These are phyloP conservation scores for Camelina laxa DNA, from an alignment of 345 rosid genomes.

Conservation along the genomic window DNA sequence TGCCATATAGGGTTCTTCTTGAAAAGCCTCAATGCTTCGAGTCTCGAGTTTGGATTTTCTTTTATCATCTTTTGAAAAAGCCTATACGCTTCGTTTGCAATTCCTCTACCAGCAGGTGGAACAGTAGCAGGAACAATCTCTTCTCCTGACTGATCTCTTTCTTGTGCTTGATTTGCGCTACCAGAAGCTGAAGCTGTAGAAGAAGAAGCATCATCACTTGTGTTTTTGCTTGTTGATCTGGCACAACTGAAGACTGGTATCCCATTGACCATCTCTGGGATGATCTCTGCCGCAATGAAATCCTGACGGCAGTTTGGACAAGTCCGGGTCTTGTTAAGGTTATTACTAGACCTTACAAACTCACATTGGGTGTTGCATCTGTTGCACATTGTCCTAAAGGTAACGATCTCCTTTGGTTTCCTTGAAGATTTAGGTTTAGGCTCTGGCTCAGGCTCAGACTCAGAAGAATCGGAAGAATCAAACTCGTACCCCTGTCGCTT, in stretches of 20 bases:
- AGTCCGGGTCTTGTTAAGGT: constrained; percentile 64
- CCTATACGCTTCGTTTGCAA: neutral
- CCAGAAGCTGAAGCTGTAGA: constrained; percentile 34
- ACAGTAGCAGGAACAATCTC: constrained; percentile 13
- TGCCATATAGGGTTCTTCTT: constrained; percentile 38
- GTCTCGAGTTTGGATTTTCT: too few species aligned
- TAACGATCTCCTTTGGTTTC: neutral
- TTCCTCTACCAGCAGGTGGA: constrained; percentile 19
- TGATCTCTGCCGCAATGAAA: constrained; percentile 60
- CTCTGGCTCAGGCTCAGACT: neutral
- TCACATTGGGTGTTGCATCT: constrained; percentile 71
- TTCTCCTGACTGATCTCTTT: neutral
- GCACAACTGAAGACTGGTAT: neutral
- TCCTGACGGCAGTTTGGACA: constrained; percentile 70
- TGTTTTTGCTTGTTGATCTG: constrained; percentile 24
- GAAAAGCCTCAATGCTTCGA: constrained; percentile 36
- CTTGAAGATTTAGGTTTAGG: neutral
- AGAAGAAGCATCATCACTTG: constrained; percentile 28
- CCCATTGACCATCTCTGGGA: constrained; percentile 3
- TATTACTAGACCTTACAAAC: constrained; percentile 56
- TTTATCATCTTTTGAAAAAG: too few species aligned
- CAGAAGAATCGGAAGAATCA: neutral
- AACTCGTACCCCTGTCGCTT: neutral
- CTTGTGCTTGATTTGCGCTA: constrained; percentile 38
- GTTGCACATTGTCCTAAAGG: constrained; percentile 81